A percentile compares a stretch with the other conserved stretches of the same genome.
Conservation (phyloP, 2,329 filamentous ascomycete species). For the Pseudodiploospora longispora region DNA sequence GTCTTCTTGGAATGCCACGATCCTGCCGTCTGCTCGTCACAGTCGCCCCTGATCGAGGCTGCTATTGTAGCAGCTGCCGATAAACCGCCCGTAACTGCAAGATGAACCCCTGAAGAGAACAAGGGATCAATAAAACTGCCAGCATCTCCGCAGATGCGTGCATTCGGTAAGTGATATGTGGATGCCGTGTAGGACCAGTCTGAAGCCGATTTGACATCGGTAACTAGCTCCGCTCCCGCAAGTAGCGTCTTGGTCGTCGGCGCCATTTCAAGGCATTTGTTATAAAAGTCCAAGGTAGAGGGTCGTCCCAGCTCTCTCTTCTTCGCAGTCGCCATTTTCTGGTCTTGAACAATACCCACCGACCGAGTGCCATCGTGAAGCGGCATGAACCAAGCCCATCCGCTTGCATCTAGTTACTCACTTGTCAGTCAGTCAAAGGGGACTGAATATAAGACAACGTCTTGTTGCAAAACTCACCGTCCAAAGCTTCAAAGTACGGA, state of each 20-base stretch:
- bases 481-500: constrained; percentile 37
- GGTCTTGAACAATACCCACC: constrained; percentile 34
- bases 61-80: constrained; percentile 37
- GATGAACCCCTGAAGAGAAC: constrained; percentile 40
- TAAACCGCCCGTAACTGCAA: constrained; percentile 34
- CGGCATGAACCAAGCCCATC: constrained; percentile 44
- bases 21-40: constrained; percentile 27
- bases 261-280: constrained; percentile 22
- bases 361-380: constrained; percentile 38
- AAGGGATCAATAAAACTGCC: constrained; percentile 42
- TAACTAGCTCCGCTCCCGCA: constrained; percentile 21
- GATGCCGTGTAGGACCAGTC: constrained; percentile 41
- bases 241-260: constrained; percentile 24
- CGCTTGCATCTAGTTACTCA: constrained; percentile 30
- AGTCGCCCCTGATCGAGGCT: constrained; percentile 30
- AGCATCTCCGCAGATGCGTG: constrained; percentile 37
- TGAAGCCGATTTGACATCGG: constrained; percentile 31
- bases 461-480: constrained; percentile 13
- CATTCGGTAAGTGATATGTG: constrained; percentile 29
- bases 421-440: neutral
- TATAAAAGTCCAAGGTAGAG: constrained; percentile 24
- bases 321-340: constrained; percentile 25
- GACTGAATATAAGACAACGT: neutral
- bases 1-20: constrained; percentile 37
- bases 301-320: constrained; percentile 17